Percentiles rank a stretch among this genome's conserved stretches.
These are phyloP conservation scores for Epichloe sibirici DNA, from an alignment of 2,329 filamentous ascomycete genomes.

Conservation along the genomic window DNA sequence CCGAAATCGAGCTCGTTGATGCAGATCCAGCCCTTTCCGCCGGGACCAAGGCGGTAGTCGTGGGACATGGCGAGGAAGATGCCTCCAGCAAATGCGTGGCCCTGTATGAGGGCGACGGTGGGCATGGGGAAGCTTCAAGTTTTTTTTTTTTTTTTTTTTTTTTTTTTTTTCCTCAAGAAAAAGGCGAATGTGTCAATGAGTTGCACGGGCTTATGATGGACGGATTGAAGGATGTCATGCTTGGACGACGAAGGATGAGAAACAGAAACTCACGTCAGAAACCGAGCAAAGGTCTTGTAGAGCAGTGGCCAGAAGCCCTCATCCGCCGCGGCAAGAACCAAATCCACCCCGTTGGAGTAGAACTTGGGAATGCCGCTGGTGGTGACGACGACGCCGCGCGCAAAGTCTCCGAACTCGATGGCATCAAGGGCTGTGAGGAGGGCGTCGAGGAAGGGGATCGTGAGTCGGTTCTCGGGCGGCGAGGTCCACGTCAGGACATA, in stretches of 20 bases:
- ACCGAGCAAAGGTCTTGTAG: constrained; percentile 50
- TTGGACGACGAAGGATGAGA: too few species aligned
- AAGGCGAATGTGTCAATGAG: too few species aligned
- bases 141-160: too few species aligned
- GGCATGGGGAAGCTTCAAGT: constrained; percentile 57
- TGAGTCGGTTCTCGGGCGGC: constrained; percentile 65
- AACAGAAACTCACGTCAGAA: constrained; percentile 25
- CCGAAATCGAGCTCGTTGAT: constrained; percentile 74
- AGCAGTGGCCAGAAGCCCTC: constrained; percentile 51
- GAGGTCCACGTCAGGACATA: constrained; percentile 63
- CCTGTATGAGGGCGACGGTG: constrained; percentile 63
- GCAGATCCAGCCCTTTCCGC: constrained; percentile 56
- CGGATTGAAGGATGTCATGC: too few species aligned
- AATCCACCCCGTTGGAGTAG: constrained; percentile 70
- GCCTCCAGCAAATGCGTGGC: constrained; percentile 73
- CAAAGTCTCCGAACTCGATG: constrained; percentile 49
- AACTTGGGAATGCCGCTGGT: constrained; percentile 66
- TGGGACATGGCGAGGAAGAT: constrained; percentile 63
- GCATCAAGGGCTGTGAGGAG: constrained; percentile 62
- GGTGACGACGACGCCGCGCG: constrained; percentile 61
- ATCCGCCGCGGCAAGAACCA: constrained; percentile 47
- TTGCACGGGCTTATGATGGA: too few species aligned
- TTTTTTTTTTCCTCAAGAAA: too few species aligned
- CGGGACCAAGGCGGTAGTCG: constrained; percentile 70
- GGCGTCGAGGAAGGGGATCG: constrained; percentile 52